Percentiles rank a stretch among this genome's conserved stretches.
These are phyloP conservation scores for Draba incana DNA, from an alignment of 345 rosid genomes.

Conservation along the genomic window DNA sequence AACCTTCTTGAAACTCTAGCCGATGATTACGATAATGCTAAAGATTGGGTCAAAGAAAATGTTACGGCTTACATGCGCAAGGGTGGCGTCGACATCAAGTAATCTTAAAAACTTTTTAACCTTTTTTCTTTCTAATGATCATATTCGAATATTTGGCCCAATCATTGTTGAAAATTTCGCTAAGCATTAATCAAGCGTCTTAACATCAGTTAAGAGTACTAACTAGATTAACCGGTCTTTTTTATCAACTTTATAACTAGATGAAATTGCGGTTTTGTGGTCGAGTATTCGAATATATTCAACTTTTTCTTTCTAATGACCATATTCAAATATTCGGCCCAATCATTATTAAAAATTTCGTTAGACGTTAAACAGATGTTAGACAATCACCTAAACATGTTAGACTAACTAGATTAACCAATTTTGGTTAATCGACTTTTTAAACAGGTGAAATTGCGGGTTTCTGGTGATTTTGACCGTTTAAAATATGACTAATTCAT, in stretches of 20 bases:
- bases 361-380: neutral
- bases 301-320: no score
- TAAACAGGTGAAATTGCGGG: neutral
- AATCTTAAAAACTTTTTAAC: neutral
- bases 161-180: no score
- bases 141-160: no score
- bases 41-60: slow-evolving; percentile 77
- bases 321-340: neutral
- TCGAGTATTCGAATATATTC: no score
- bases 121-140: neutral
- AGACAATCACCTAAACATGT: no score
- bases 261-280: no score
- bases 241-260: no score
- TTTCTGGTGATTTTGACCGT: neutral
- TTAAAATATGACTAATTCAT: neutral
- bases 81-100: slow-evolving; percentile 73
- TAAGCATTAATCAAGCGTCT: no score
- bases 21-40: slow-evolving; percentile 45
- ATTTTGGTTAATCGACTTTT: neutral
- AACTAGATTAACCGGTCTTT: no score
- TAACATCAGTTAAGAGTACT: no score
- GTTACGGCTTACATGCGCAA: slow-evolving; percentile 51
- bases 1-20: slow-evolving; percentile 49
- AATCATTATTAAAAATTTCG: neutral
- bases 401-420: neutral